Percentiles rank a stretch among this genome's conserved stretches.
phyloP scores from a whole-genome alignment of 2,329 filamentous ascomycete species.

The Dactylonectria estremocensis region DNA sequence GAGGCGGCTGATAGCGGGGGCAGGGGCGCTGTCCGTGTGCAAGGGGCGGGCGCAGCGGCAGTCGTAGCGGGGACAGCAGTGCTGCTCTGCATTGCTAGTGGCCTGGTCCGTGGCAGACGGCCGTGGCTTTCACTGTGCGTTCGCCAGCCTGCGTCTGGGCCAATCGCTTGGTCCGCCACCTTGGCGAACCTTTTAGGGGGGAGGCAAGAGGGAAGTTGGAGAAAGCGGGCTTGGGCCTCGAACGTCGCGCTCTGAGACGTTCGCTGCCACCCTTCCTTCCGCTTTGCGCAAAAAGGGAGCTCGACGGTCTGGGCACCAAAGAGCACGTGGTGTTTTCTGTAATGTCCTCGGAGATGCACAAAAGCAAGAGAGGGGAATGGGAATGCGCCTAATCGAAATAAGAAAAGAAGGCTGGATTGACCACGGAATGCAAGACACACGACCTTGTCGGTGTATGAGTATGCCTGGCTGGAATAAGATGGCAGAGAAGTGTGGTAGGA shows the following conservation, averaged over 20 bases:
- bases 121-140: slow-evolving; percentile 15
- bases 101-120: slow-evolving; percentile 9
- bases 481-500: no score
- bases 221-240: background rate
- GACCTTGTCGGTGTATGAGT: no score
- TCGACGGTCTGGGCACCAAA: slow-evolving; percentile 8
- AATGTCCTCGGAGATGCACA: slow-evolving; percentile 30
- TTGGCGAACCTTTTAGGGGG: no score
- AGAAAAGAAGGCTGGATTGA: background rate
- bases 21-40: slow-evolving; percentile 38
- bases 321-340: background rate
- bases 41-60: slow-evolving; percentile 37
- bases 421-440: no score
- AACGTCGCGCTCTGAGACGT: background rate
- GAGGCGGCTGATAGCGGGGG: slow-evolving; percentile 7
- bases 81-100: slow-evolving; percentile 43
- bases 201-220: no score
- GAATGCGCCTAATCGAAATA: background rate
- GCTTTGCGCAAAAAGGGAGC: background rate
- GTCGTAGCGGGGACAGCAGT: slow-evolving; percentile 22
- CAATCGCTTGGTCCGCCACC: no score
- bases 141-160: background rate
- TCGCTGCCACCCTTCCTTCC: background rate
- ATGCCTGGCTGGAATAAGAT: no score
- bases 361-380: background rate